These are phyloP conservation scores for Epipyxis sp. DNA, from an alignment of 108 stramenopile genomes.

Conservation along the genomic window DNA sequence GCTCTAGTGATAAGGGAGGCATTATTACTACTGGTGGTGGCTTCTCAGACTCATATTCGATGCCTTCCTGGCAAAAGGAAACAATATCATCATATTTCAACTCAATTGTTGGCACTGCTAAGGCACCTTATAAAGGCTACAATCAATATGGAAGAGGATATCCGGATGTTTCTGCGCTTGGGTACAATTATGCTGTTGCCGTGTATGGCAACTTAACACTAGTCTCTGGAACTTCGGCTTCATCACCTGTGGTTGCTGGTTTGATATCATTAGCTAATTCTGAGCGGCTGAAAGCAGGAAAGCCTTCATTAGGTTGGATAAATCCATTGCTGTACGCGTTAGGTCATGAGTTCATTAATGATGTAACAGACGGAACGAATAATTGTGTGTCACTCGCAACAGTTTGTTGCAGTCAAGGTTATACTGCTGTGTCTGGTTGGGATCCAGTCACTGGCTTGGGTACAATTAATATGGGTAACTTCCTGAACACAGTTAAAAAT, in stretches of 20 bases:
- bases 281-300: neutral
- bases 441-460: slow-evolving; percentile 26
- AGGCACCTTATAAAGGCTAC: neutral
- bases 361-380: slow-evolving; percentile 21
- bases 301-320: slow-evolving; percentile 7
- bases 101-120: neutral
- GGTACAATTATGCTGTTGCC: neutral
- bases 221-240: slow-evolving; percentile 9
- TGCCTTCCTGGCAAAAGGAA: neutral
- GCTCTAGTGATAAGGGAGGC: too few species aligned
- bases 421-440: neutral
- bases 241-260: neutral
- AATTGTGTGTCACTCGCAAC: neutral
- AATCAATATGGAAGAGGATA: neutral
- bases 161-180: neutral
- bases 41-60: neutral
- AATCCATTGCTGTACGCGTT: slow-evolving; percentile 18
- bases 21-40: too few species aligned
- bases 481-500: too few species aligned
- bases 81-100: neutral
- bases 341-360: neutral
- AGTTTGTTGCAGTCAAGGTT: slow-evolving; percentile 15
- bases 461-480: neutral
- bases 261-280: neutral
- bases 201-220: neutral